Evolutionary conservation across 345 rosid species (phyloP).

Genomic region (Schrenkiella parvula): DNA sequence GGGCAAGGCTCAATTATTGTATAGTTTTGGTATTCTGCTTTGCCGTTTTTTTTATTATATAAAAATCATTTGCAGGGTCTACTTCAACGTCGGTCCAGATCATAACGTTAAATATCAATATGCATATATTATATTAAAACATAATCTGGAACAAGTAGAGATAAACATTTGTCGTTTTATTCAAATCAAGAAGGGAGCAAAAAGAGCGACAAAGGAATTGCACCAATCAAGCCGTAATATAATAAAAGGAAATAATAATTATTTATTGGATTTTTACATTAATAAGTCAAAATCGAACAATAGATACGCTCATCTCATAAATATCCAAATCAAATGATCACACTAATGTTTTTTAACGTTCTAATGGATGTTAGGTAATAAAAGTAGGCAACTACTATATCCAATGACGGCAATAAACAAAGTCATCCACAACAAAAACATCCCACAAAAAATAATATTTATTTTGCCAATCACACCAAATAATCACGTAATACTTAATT

Average conservation of each 20-base stretch:
- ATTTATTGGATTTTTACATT: not conserved
- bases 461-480: not conserved
- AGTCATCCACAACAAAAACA: not conserved
- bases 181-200: not conserved
- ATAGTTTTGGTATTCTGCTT: not conserved
- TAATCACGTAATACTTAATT: not conserved
- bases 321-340: not conserved
- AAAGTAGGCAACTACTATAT: not conserved
- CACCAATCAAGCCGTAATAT: constrained; percentile 29
- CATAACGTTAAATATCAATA: constrained; percentile 1
- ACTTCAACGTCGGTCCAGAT: constrained; percentile 24
- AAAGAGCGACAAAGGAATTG: not conserved
- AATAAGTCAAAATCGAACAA: not conserved
- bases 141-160: not conserved
- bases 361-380: not conserved
- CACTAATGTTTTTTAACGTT: not conserved
- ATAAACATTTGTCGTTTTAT: constrained; percentile 20
- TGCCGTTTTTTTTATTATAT: not conserved
- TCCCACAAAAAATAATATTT: not conserved
- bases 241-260: not conserved
- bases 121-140: constrained; percentile 10
- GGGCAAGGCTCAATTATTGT: not conserved
- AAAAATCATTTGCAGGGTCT: constrained; percentile 9
- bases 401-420: not conserved
- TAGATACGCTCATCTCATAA: not conserved